Evolutionary conservation across 139 green algal species (phyloP).

Genomic region (Chlamydomonas applanata): DNA sequence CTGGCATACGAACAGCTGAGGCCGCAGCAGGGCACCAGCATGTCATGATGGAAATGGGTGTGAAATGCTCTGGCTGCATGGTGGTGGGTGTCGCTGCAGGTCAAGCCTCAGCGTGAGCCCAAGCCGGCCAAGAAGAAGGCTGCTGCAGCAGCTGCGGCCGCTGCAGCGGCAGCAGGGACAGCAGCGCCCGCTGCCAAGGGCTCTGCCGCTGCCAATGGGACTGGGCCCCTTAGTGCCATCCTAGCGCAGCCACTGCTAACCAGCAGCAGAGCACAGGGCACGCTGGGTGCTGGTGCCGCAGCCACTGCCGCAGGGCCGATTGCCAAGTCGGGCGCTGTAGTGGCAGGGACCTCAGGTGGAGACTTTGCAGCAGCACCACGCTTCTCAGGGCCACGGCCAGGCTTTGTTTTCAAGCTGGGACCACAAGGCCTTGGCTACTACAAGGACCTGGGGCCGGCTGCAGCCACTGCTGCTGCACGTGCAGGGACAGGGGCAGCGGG

Average conservation of each 20-base stretch:
- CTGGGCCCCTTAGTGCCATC: too few relatives aligned
- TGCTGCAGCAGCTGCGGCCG: background rate
- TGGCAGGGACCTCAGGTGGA: background rate
- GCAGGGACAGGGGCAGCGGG: background rate
- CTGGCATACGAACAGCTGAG: too few relatives aligned
- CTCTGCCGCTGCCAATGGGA: too few relatives aligned
- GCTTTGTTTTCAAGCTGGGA: slow-evolving; percentile 74
- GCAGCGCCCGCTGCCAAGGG: background rate
- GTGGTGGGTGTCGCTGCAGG: too few relatives aligned
- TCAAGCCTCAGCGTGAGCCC: too few relatives aligned
- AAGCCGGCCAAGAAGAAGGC: background rate
- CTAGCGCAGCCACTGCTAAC: too few relatives aligned
- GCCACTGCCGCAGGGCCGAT: too few relatives aligned
- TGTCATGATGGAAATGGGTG: too few relatives aligned
- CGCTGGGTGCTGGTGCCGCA: too few relatives aligned
- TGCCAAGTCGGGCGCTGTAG: background rate
- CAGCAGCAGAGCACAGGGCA: too few relatives aligned
- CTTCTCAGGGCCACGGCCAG: slow-evolving; percentile 59
- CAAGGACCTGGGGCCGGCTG: slow-evolving; percentile 42
- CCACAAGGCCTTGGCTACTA: slow-evolving; percentile 81
- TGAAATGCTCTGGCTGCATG: too few relatives aligned
- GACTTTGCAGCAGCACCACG: slow-evolving; percentile 43
- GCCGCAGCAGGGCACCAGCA: too few relatives aligned
- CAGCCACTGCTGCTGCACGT: slow-evolving; percentile 5
- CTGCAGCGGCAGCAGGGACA: background rate